These are phyloP conservation scores for Crithidia thermophila DNA, from an alignment of 208 protist species.

Conservation along the genomic window DNA sequence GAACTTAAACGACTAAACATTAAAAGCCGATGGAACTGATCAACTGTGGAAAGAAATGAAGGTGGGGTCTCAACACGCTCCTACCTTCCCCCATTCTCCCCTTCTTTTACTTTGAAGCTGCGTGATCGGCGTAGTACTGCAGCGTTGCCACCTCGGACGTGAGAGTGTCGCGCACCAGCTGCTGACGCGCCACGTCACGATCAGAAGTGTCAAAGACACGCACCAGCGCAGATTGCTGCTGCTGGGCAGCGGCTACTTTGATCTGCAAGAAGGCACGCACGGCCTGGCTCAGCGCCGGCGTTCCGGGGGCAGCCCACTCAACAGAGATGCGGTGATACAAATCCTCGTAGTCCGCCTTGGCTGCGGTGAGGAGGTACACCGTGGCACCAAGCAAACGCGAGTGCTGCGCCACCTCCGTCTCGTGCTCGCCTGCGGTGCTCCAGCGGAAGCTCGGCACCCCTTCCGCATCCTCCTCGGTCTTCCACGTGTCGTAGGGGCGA, in stretches of 20 bases:
- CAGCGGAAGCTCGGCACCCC: slow-evolving; percentile 15
- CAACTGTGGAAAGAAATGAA: neutral
- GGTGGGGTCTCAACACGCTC: neutral
- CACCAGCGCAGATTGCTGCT: slow-evolving; percentile 11
- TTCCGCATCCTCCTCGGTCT: slow-evolving; percentile 25
- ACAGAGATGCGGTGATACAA: slow-evolving; percentile 44
- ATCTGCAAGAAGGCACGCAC: slow-evolving; percentile 25
- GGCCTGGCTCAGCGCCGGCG: neutral
- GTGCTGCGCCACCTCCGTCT: slow-evolving; percentile 35
- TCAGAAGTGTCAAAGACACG: slow-evolving; percentile 23
- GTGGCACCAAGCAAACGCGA: slow-evolving; percentile 38
- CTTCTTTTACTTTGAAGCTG: neutral
- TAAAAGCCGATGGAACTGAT: too few relatives aligned
- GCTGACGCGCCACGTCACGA: slow-evolving; percentile 23
- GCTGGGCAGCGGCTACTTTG: slow-evolving; percentile 13
- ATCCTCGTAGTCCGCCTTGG: slow-evolving; percentile 28
- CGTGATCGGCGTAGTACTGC: slow-evolving; percentile 22
- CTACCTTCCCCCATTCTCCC: neutral
- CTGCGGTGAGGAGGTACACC: slow-evolving; percentile 18
- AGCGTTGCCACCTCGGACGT: slow-evolving; percentile 51
- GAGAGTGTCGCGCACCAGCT: slow-evolving; percentile 40
- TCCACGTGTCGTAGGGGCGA: slow-evolving; percentile 34
- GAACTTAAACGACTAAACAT: too few relatives aligned
- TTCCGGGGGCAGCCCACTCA: slow-evolving; percentile 45
- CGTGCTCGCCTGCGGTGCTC: slow-evolving; percentile 20